Evolutionary conservation across 2,329 filamentous ascomycete genomes (phyloP), one percentile per base, ranked within the genome.

Genomic region (Verticillium isaacii): DNA sequence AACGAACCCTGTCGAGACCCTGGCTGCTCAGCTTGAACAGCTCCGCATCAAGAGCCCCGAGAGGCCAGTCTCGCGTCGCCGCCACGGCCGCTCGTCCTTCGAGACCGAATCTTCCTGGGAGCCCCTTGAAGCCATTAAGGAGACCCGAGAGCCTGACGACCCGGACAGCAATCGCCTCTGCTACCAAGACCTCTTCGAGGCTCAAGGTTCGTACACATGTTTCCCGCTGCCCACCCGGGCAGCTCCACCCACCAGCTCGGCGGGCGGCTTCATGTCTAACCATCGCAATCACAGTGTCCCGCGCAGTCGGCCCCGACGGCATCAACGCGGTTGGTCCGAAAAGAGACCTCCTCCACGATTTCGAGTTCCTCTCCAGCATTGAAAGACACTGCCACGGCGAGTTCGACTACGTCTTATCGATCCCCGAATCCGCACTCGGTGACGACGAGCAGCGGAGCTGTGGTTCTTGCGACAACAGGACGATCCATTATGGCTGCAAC

Each of bases 401-500:
- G 70, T 84, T 80, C 68, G 79, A 83, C 67, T 84, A 78, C 75
- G 69, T 83, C 61, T 69, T 84, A 41, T 76, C 76, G 29, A 73
- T 78, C 64, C 25, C 29, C 56, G 19, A 37, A 50, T 29, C 9
- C 14, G 34, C n/a, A 45, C 32, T 36, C n/a, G 60, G 39, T 14
- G 37, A 57, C 63, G 62, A 63, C 68, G 64, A 71, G 59, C 8
- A 9, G 34, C 34, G 8, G n/a, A 50, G n/a, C 45, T 25, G 19
- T n/a, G 19, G n/a, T 50, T 23, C 45, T 50, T n/a, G 17, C 45
- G 19, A 50, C 45, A 14, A 9, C 45, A 50, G 45, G 45, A 74
- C 73, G 65, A 69, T 80, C 19, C 80, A 73, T 63, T 80, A 82
- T 66, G 83, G 82, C 61, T 85, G 83, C 73, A 86, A 84, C 67